A percentile compares a stretch with the other conserved stretches of the same genome.
Conservation (phyloP, 202 grass and related monocot species). For the Schoenoplectus triqueter region DNA sequence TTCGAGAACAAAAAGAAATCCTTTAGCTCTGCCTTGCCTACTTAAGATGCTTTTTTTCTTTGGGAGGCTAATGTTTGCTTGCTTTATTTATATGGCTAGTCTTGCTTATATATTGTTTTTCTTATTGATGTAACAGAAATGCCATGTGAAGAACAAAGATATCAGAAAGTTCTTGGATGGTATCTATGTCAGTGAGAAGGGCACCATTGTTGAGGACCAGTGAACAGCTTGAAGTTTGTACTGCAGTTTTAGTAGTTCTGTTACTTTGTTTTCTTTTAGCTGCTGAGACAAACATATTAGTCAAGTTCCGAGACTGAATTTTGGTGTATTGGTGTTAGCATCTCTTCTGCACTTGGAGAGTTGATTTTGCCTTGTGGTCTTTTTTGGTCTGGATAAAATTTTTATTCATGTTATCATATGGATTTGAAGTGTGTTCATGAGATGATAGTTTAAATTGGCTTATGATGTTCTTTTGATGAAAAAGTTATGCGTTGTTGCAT, state of each 20-base stretch:
- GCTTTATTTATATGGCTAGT: no score
- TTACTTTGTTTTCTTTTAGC: neutral
- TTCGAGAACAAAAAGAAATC: neutral
- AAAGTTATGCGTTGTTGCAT: no score
- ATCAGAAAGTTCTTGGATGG: conserved; percentile 75
- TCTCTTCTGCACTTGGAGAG: neutral
- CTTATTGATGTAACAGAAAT: conserved; percentile 53
- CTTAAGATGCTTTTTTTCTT: neutral
- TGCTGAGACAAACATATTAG: conserved; percentile 22
- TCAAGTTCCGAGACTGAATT: conserved; percentile 25
- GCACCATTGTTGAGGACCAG: conserved; percentile 44
- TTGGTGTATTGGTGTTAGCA: conserved; percentile 17
- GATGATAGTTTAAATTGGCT: neutral
- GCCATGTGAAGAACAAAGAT: conserved; percentile 69
- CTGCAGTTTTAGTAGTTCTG: conserved; percentile 23
- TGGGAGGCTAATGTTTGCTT: no score
- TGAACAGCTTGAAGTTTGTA: conserved; percentile 54
- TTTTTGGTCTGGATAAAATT: neutral
- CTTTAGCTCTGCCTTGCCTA: neutral
- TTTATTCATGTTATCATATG: conserved; percentile 6
- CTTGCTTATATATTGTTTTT: neutral
- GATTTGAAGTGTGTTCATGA: neutral
- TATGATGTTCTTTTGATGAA: no score
- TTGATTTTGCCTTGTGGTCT: neutral
- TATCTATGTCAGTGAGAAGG: conserved; percentile 72